Percentiles rank a stretch among this genome's conserved stretches.
These are phyloP conservation scores for Penicillium sp. DNA, from an alignment of 2,329 filamentous ascomycete species.

Conservation along the genomic window DNA sequence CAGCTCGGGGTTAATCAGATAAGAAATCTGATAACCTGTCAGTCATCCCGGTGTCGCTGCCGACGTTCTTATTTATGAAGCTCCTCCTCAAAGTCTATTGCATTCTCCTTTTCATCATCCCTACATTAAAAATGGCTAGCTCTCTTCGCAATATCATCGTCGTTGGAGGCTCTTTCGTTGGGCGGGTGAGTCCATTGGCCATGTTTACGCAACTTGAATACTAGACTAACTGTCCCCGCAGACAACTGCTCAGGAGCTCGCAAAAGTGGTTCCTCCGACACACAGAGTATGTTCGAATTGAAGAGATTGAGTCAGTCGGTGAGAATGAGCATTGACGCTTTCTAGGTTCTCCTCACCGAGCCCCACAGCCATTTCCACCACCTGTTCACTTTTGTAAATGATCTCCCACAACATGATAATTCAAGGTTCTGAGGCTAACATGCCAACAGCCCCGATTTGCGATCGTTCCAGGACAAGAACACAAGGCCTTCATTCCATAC, in stretches of 20 bases:
- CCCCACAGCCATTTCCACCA: slow-evolving; percentile 39
- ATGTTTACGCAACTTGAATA: neutral
- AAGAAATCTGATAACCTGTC: slow-evolving; percentile 4
- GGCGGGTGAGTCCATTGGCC: slow-evolving; percentile 24
- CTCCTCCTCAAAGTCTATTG: neutral
- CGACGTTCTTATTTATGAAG: neutral
- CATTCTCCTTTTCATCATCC: neutral
- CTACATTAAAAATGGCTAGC: slow-evolving; percentile 22
- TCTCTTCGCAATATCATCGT: slow-evolving; percentile 38
- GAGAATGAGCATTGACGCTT: neutral
- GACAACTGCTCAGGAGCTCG: slow-evolving; percentile 37
- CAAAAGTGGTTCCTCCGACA: slow-evolving; percentile 32
- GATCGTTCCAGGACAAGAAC: slow-evolving; percentile 35
- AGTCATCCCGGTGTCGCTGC: neutral
- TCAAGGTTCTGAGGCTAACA: neutral
- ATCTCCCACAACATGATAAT: neutral
- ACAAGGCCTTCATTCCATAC: slow-evolving; percentile 40
- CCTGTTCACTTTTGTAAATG: slow-evolving; percentile 36
- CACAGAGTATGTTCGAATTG: slow-evolving; percentile 29
- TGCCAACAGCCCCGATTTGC: slow-evolving; percentile 33
- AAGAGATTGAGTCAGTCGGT: too few relatives aligned
- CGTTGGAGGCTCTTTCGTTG: slow-evolving; percentile 39
- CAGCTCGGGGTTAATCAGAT: slow-evolving; percentile 23
- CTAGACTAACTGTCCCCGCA: slow-evolving; percentile 13
- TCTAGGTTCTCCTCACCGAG: slow-evolving; percentile 33